A percentile compares a stretch with the other conserved stretches of the same genome.
Conservation (phyloP, 2,329 filamentous ascomycete genomes). For the Cercospora citrullina region DNA sequence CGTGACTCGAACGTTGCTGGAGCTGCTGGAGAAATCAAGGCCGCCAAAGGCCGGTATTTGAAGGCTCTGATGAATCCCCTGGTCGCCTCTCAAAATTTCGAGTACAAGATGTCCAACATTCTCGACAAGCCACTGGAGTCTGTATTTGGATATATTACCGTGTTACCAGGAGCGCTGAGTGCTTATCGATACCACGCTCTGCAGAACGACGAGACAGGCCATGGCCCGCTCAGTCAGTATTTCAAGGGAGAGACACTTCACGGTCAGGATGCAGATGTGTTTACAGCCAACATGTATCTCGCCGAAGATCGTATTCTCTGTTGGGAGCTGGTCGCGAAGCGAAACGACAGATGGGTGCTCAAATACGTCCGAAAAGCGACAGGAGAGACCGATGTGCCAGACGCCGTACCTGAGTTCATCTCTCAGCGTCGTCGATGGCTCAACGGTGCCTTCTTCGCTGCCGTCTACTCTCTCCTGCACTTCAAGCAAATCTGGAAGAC, state of each 20-base stretch:
- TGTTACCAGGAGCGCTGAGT: slow-evolving; percentile 89
- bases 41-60: slow-evolving; percentile 86
- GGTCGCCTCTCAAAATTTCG: slow-evolving; percentile 96
- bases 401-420: slow-evolving; percentile 92
- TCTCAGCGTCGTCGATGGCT: slow-evolving; percentile 96
- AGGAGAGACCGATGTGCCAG: slow-evolving; percentile 96
- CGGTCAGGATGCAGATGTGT: slow-evolving; percentile 93
- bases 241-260: slow-evolving; percentile 99
- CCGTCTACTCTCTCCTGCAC: slow-evolving; percentile 94
- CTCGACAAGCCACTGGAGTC: slow-evolving; percentile 96
- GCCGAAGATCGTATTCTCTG: slow-evolving; percentile 88
- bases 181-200: slow-evolving; percentile 94
- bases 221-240: slow-evolving; percentile 94
- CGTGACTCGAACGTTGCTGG: slow-evolving; percentile 96
- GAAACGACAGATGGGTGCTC: slow-evolving; percentile 91
- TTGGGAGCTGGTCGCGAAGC: slow-evolving; percentile 94
- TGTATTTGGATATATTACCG: slow-evolving; percentile 97
- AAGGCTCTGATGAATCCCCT: slow-evolving; percentile 86
- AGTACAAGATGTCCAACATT: slow-evolving; percentile 99
- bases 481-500: slow-evolving; percentile 91
- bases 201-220: slow-evolving; percentile 94
- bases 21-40: slow-evolving; percentile 95
- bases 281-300: slow-evolving; percentile 95
- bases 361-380: slow-evolving; percentile 97
- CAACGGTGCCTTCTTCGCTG: slow-evolving; percentile 97